Conservation (phyloP, 352 stramenopile genomes). For the Elongisporangium prolatum region DNA sequence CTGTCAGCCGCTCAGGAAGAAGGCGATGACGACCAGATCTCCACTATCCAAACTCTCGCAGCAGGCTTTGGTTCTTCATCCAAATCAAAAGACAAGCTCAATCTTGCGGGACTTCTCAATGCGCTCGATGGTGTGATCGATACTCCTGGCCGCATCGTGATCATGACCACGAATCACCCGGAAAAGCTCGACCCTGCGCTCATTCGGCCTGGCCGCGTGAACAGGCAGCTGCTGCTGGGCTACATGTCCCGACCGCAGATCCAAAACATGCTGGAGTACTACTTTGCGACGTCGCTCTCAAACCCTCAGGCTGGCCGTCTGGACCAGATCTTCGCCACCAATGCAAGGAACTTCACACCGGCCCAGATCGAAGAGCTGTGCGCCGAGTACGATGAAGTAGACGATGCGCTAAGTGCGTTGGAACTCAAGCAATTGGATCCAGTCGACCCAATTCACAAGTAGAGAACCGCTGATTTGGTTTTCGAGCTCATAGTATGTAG, state of each 20-base stretch:
- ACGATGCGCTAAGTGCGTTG: neutral
- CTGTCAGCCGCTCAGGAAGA: too few relatives aligned
- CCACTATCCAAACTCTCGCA: too few relatives aligned
- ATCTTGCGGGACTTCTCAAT: slow-evolving; percentile 83
- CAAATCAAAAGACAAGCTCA: slow-evolving; percentile 61
- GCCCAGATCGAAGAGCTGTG: slow-evolving; percentile 42
- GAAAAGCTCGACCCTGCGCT: slow-evolving; percentile 91
- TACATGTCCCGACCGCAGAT: slow-evolving; percentile 49
- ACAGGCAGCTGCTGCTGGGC: slow-evolving; percentile 78
- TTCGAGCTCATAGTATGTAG: too few relatives aligned
- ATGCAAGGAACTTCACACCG: slow-evolving; percentile 15
- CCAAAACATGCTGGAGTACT: slow-evolving; percentile 70
- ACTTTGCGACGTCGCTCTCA: slow-evolving; percentile 33
- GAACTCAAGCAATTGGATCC: neutral
- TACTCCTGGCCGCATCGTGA: slow-evolving; percentile 84
- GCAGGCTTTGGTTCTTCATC: slow-evolving; percentile 7
- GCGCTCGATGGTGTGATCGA: slow-evolving; percentile 91
- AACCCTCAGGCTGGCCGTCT: slow-evolving; percentile 11
- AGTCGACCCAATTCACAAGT: neutral
- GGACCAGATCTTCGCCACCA: slow-evolving; percentile 11
- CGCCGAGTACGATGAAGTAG: slow-evolving; percentile 27
- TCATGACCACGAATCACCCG: slow-evolving; percentile 93
- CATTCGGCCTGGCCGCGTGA: slow-evolving; percentile 86
- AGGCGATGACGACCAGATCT: too few relatives aligned
- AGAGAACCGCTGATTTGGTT: too few relatives aligned